Evolutionary conservation across 2,329 filamentous ascomycete genomes (phyloP), one percentile per base, ranked within the genome.

Genomic region (Aureobasidium melanogenum): DNA sequence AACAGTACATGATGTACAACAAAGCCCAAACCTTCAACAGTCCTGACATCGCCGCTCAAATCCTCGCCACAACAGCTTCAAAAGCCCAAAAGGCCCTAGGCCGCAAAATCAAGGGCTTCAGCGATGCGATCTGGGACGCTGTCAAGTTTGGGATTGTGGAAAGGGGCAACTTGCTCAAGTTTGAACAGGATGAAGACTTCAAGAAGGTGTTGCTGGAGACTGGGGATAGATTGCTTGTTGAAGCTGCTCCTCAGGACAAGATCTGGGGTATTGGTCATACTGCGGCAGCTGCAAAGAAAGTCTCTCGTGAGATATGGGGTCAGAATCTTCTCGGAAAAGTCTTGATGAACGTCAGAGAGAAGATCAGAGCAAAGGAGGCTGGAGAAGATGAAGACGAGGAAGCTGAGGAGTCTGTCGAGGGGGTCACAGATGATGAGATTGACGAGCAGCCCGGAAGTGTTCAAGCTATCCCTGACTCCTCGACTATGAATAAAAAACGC

Each of bases 201-300:
- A 74, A 71, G 52, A 72, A 70, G 30, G 70, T 75, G 72, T 67
- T 89, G 64, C 70, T 88, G 46, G 76, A 69, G 8, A 88, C 87
- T 1, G 84, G 81, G 0, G 79, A 83, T 5, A 74, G 80, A 48
- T 80, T 86, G 70, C 68, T 89, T 24, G 83, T 88, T 2, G 85
- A 87, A 73, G 74, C 75, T 4, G 73, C 70, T 30, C 82, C 84
- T 12, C 76, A 71, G 62, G 86, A 89, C 73, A 68, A 76, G 5
- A 80, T 88, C 59, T 89, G 86, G 87, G 86, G 86, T 1, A 75
- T 89, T 48, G 86, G 87, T 6, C 87, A 83, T 66, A 73, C 67
- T 2, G 80, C 78, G 8, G 74, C 72, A 19, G 73, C 79, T 67
- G 85, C 84, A 2, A 76, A 73, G 60, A 64, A 28, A 1, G 26